A percentile compares a stretch with the other conserved stretches of the same genome.
phyloP scores from a whole-genome alignment of 805 yeast species.

The Wickerhamomyces bisporus region DNA sequence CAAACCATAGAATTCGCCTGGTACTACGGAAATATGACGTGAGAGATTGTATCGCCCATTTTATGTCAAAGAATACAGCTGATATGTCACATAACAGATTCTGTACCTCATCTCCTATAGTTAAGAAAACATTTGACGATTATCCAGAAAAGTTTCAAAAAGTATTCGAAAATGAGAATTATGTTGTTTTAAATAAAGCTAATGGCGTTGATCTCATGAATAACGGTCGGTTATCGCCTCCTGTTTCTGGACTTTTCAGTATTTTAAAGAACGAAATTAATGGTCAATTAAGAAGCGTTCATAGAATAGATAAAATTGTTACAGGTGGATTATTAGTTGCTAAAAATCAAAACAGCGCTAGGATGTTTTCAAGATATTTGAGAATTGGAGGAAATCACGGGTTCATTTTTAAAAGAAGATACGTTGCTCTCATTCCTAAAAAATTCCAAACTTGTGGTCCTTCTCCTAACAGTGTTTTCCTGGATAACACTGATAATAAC shows the following conservation, averaged over 20 bases:
- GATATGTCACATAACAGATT: too few relatives aligned
- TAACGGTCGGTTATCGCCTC: constrained; percentile 14
- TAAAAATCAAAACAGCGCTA: constrained; percentile 27
- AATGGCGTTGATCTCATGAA: constrained; percentile 30
- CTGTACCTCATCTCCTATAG: too few relatives aligned
- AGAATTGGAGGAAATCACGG: constrained; percentile 33
- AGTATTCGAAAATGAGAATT: constrained; percentile 4
- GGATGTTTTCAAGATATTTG: constrained; percentile 28
- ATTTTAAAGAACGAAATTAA: constrained; percentile 3
- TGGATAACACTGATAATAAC: neutral
- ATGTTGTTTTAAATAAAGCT: constrained; percentile 29
- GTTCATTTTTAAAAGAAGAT: constrained; percentile 28
- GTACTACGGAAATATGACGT: too few relatives aligned
- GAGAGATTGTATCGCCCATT: too few relatives aligned
- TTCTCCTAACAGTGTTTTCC: neutral
- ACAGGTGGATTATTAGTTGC: constrained; percentile 38
- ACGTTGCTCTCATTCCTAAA: constrained; percentile 24
- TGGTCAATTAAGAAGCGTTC: constrained; percentile 26
- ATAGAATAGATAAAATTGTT: constrained; percentile 34
- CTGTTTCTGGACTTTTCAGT: constrained; percentile 8
- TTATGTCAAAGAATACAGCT: too few relatives aligned
- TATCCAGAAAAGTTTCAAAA: neutral
- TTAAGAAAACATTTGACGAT: neutral
- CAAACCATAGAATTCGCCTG: too few relatives aligned
- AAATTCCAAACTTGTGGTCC: neutral